Conservation (phyloP, 2,329 filamentous ascomycete genomes). For the Ascosphaera apis region DNA sequence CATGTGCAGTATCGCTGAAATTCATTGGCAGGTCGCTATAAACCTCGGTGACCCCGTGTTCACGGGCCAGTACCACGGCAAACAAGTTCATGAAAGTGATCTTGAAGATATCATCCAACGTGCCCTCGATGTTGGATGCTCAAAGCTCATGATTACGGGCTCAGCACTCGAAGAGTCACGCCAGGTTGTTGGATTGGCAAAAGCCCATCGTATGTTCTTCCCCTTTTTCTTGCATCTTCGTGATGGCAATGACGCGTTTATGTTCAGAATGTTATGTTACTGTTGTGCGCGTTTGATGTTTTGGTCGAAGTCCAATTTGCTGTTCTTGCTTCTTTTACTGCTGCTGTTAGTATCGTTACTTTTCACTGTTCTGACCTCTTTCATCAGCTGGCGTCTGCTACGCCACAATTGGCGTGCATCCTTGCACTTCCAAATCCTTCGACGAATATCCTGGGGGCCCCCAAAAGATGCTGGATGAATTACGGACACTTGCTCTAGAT, state of each 20-base stretch:
- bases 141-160: constrained; percentile 81
- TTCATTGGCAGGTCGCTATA: constrained; percentile 47
- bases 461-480: constrained; percentile 25
- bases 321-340: too few relatives aligned
- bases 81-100: constrained; percentile 29
- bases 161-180: constrained; percentile 61
- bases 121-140: constrained; percentile 54
- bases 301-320: too few relatives aligned
- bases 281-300: too few relatives aligned
- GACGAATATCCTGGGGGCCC: constrained; percentile 30
- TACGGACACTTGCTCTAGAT: constrained; percentile 40
- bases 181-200: constrained; percentile 50
- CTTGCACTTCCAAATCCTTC: constrained; percentile 66
- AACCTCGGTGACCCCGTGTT: constrained; percentile 90
- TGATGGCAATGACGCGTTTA: background rate
- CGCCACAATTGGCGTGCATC: constrained; percentile 81
- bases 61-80: constrained; percentile 61
- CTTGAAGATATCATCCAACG: constrained; percentile 48
- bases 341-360: too few relatives aligned
- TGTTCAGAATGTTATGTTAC: too few relatives aligned
- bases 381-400: constrained; percentile 53
- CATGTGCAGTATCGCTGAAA: background rate
- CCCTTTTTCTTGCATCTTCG: constrained; percentile 1
- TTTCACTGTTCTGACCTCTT: too few relatives aligned
- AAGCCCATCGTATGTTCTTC: constrained; percentile 41